Base-by-base conservation (phyloP, 768 basidiomycete species). In the Clitopilus passeckerianus region DNA sequence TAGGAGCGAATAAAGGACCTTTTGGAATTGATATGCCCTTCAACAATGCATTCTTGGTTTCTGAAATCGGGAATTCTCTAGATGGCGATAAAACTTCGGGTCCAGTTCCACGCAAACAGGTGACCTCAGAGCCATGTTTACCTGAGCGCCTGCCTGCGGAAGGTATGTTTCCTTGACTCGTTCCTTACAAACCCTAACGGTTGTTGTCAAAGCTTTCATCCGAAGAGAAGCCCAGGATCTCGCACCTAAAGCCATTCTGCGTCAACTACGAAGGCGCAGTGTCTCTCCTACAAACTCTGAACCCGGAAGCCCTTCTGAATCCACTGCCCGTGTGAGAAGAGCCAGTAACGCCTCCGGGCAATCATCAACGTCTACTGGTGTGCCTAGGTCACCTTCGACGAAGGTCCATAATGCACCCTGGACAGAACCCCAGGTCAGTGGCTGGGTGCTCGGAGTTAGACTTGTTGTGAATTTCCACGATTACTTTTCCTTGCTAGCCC, bases 131-230 rank as follows among this genome's bases (percentile, higher is more conserved):
- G 9, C 81, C 81, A 59, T 88, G 86, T 68, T 76, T 91, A 34
- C 87, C 85, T 33, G 82, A 80, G 56, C 80, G 89, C n/a, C 78
- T 91, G 50, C 90, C 90, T 14, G 81, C 86, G 7, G 79, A 74
- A 61, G 80, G 88, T 87, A 64, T 55, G 81, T 76, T 59, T 52
- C 14, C 30, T 58, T 18, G 27, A 34, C 27, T 52, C 22, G 63
- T n/a, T 23, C 61, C 33, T 1, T 50, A 37, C 34, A 65, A 64
- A 18, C 58, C 41, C 43, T 70, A 68, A 58, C 70, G 63, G 53
- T 66, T 7, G 27, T 57, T 64, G 68, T 64, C 61, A 41, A 70
- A 89, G 88, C 82, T 57, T 87, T 90, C 65, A 71, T 93, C 22
- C 77, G 83, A 71, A 84, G 91, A 50, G 91, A 93, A 74, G 91